Percentiles rank a stretch among this genome's conserved stretches.
phyloP scores from a whole-genome alignment of 192 early-diverging fungal genomes.

The Dissophora ornata region DNA sequence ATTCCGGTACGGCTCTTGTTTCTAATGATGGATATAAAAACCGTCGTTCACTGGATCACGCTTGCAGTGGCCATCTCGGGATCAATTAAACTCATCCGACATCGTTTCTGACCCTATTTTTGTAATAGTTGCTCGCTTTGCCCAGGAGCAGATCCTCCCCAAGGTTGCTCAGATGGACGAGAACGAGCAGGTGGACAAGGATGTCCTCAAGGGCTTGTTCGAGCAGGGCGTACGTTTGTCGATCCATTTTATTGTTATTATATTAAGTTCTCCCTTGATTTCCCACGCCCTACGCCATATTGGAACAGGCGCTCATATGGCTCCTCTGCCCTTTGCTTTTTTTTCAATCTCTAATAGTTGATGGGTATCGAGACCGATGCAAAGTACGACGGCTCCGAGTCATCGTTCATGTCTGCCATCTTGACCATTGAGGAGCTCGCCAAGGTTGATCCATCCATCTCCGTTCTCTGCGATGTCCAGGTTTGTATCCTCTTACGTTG shows the following conservation, averaged over 20 bases:
- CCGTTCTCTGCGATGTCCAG: conserved; percentile 92
- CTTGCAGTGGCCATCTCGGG: no score
- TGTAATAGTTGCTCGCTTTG: conserved; percentile 80
- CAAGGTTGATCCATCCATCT: conserved; percentile 94
- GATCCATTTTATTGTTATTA: background rate
- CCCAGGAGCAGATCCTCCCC: conserved; percentile 85
- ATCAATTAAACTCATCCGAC: no score
- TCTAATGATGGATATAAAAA: background rate
- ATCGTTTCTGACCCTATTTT: no score
- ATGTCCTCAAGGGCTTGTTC: conserved; percentile 85
- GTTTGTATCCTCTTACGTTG: conserved; percentile 28
- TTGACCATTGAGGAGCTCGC: conserved; percentile 93
- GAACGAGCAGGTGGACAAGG: conserved; percentile 81
- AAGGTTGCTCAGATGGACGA: conserved; percentile 94
- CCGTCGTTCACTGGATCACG: no score
- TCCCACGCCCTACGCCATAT: conserved; percentile 16
- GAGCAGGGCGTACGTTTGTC: conserved; percentile 82
- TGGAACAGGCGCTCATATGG: no score
- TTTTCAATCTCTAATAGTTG: conserved; percentile 56
- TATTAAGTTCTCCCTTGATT: no score
- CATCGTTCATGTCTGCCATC: conserved; percentile 87
- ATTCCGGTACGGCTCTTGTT: conserved; percentile 66
- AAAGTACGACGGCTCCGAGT: conserved; percentile 84
- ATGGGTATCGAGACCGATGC: conserved; percentile 93
- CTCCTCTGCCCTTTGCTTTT: no score